These are phyloP conservation scores for Tetraselmis chui DNA, from an alignment of 139 green algal species.

Conservation along the genomic window DNA sequence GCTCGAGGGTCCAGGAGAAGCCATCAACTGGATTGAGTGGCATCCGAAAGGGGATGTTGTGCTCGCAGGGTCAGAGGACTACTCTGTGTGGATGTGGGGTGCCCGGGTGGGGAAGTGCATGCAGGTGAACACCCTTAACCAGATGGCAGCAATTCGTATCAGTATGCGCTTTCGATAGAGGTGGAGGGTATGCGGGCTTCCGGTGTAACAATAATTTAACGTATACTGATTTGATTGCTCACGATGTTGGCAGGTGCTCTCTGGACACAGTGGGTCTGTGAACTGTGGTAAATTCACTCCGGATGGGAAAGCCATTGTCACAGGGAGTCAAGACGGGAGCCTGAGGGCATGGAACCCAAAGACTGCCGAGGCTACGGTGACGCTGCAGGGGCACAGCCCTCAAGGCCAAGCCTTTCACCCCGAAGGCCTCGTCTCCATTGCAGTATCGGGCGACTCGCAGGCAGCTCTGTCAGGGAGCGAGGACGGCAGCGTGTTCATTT, in stretches of 20 bases:
- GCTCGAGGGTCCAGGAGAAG: constrained; percentile 74
- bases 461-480: constrained; percentile 53
- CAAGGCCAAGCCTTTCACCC: constrained; percentile 51
- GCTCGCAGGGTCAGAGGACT: constrained; percentile 86
- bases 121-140: constrained; percentile 47
- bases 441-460: constrained; percentile 38
- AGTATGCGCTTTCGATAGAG: not conserved
- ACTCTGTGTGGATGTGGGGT: constrained; percentile 93
- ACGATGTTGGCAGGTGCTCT: constrained; percentile 21
- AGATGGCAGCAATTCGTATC: not conserved
- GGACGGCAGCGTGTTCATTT: constrained; percentile 53
- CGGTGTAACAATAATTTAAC: not conserved
- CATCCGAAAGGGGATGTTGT: constrained; percentile 86
- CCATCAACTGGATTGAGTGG: constrained; percentile 86
- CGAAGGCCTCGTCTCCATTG: constrained; percentile 63
- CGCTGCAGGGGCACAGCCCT: constrained; percentile 12
- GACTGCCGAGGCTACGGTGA: constrained; percentile 57
- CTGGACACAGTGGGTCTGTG: constrained; percentile 74
- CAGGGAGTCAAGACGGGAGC: constrained; percentile 62
- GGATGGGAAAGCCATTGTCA: constrained; percentile 79
- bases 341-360: constrained; percentile 80
- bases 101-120: constrained; percentile 76
- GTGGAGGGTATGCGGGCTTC: not conserved
- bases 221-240: not conserved
- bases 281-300: constrained; percentile 78